A percentile compares a stretch with the other conserved stretches of the same genome.
Evolutionary conservation across 2,329 filamentous ascomycete species (phyloP).

Genomic region (Colletotrichum sp.): DNA sequence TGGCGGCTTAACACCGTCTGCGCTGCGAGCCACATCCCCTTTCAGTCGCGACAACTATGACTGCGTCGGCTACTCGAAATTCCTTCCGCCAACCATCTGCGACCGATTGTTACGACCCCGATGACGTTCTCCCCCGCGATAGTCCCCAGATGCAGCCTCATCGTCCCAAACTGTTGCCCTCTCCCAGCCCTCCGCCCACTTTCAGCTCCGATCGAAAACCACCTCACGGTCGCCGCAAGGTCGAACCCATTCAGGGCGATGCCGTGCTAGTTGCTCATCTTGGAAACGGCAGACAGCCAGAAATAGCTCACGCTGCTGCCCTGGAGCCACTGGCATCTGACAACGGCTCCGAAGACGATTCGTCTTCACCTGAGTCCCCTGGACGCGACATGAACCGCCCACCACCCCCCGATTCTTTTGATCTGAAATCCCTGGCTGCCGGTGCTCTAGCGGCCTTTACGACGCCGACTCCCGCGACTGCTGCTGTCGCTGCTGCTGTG

Average conservation of each 20-base stretch:
- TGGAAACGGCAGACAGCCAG: slow-evolving; percentile 66
- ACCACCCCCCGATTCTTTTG: slow-evolving; percentile 20
- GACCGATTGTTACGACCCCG: slow-evolving; percentile 47
- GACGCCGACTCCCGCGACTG: slow-evolving; percentile 11
- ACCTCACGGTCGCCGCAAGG: slow-evolving; percentile 60
- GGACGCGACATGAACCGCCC: slow-evolving; percentile 5
- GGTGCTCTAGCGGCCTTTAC: slow-evolving; percentile 33
- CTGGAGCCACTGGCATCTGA: slow-evolving; percentile 52
- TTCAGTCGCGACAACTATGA: slow-evolving; percentile 41
- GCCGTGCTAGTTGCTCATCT: slow-evolving; percentile 71
- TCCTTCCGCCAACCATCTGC: slow-evolving; percentile 32
- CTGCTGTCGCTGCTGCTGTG: slow-evolving; percentile 23
- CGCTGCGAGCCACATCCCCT: slow-evolving; percentile 18
- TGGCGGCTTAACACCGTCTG: slow-evolving; percentile 35
- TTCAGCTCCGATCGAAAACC: slow-evolving; percentile 46
- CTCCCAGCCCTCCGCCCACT: slow-evolving; percentile 52
- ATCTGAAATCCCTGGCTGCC: slow-evolving; percentile 35
- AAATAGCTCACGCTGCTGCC: slow-evolving; percentile 66
- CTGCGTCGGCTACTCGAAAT: slow-evolving; percentile 40
- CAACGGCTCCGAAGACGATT: slow-evolving; percentile 15
- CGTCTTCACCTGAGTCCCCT: slow-evolving; percentile 16
- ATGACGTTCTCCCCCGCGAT: slow-evolving; percentile 45
- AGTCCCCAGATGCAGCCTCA: slow-evolving; percentile 40
- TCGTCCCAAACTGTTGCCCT: slow-evolving; percentile 27
- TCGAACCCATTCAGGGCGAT: slow-evolving; percentile 64